Percentiles rank a stretch among this genome's conserved stretches.
Evolutionary conservation across 2,329 filamentous ascomycete species (phyloP).

Genomic region (Penicillium frequentans): DNA sequence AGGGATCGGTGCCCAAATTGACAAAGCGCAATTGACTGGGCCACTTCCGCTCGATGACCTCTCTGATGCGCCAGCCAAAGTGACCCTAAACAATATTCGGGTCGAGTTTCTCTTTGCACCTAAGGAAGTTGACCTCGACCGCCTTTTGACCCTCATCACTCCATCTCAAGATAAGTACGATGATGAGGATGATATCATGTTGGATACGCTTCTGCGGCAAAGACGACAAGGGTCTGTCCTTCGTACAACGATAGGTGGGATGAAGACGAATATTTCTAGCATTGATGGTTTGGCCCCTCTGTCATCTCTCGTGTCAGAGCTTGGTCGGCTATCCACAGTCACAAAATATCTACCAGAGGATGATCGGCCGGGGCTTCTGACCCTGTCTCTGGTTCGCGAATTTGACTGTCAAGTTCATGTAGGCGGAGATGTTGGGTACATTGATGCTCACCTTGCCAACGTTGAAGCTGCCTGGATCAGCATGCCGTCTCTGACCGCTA

Average conservation of each 20-base stretch:
- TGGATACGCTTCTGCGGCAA: constrained; percentile 86
- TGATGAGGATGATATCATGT: constrained; percentile 87
- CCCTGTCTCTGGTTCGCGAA: constrained; percentile 66
- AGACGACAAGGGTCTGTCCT: constrained; percentile 82
- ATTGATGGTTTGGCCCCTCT: constrained; percentile 67
- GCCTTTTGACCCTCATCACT: constrained; percentile 79
- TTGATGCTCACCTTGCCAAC: constrained; percentile 60
- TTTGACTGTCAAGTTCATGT: constrained; percentile 63
- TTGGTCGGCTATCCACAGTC: constrained; percentile 80
- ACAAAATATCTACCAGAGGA: constrained; percentile 95
- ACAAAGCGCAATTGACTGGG: constrained; percentile 71
- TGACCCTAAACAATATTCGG: constrained; percentile 65
- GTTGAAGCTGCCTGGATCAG: constrained; percentile 78
- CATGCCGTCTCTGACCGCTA: constrained; percentile 76
- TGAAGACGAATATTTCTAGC: constrained; percentile 64
- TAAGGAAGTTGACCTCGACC: constrained; percentile 76
- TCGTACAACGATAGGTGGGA: constrained; percentile 64
- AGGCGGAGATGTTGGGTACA: constrained; percentile 66
- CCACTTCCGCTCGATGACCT: constrained; percentile 59
- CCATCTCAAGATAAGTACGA: constrained; percentile 91
- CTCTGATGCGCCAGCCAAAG: constrained; percentile 56
- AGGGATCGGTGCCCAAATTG: constrained; percentile 70
- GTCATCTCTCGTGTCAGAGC: constrained; percentile 71
- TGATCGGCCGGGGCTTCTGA: constrained; percentile 84
- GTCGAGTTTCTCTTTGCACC: constrained; percentile 73